Base-by-base conservation (phyloP, 768 basidiomycete species). In the Xerocomellus intermedius region DNA sequence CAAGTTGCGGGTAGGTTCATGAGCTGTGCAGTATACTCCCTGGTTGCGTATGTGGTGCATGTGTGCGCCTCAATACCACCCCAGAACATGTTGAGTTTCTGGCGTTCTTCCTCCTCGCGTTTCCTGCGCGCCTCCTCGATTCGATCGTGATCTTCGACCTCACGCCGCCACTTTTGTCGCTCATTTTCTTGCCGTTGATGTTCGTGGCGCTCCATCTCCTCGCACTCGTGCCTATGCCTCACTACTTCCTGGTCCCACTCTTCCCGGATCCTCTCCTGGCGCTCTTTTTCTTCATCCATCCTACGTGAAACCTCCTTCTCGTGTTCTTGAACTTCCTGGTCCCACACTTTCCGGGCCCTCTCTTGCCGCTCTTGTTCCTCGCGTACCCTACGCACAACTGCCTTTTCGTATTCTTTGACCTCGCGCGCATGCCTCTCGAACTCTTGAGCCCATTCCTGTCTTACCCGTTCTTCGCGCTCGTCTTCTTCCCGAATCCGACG, bases 21-120 rank as follows among this genome's bases (percentile, higher is more conserved):
- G 5, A 74, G 59, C 0, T 50, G 54, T 3, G 71, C 73, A 4
- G 60, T 64, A 17, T 73, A 73, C 32, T 65, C 66, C 22, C 64
- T 61, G 16, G 65, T 65, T 0, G 51, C 66, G 16, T 67, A 71
- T 0, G 64, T 63, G 28, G 54, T 62, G 50, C 73, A 73, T 12
- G 16, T 46, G 42, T 58, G 61, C 4, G 58, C 48, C 28, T 68
- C 51, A 0, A 62, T 35, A 5, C 12, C 8, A 2, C 45, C 53
- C 69, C 64, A 69, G 44, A 54, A 66, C 57, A 74, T 63, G 37
- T 61, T 53, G 12, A 69, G 56, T n/a, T 56, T 66, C 32, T 58
- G 51, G 10, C 70, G 65, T 24, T 73, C 69, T 12, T 65, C 56
- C 26, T 64, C 63, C 42, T 71, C 68, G 28, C 43, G 51, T 43